Evolutionary conservation across 2,329 filamentous ascomycete species (phyloP).

Genomic region (Stachybotrys elegans): DNA sequence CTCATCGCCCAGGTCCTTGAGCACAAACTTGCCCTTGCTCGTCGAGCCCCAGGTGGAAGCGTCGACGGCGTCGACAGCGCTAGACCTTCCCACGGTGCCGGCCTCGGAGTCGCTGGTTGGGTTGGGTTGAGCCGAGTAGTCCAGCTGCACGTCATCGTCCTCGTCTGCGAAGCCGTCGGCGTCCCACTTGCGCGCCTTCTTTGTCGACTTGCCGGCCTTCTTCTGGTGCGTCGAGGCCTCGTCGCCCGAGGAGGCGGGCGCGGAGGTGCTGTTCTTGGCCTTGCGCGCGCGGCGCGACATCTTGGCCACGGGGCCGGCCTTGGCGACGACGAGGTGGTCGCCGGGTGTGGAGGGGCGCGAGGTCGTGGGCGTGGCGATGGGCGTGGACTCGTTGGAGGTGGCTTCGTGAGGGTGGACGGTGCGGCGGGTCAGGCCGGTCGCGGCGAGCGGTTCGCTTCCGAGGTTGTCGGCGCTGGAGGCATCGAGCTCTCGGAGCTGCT

Average conservation of each 20-base stretch:
- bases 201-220: slow-evolving; percentile 58
- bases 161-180: slow-evolving; percentile 84
- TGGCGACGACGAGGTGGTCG: slow-evolving; percentile 62
- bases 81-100: slow-evolving; percentile 44
- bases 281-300: slow-evolving; percentile 76
- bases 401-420: slow-evolving; percentile 28
- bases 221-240: slow-evolving; percentile 58
- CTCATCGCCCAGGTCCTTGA: slow-evolving; percentile 91
- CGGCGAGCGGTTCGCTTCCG: slow-evolving; percentile 23
- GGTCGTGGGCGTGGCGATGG: slow-evolving; percentile 64
- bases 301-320: slow-evolving; percentile 68
- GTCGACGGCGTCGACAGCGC: slow-evolving; percentile 68
- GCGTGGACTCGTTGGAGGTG: slow-evolving; percentile 63
- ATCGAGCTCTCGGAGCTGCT: slow-evolving; percentile 80
- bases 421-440: slow-evolving; percentile 36
- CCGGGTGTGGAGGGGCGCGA: slow-evolving; percentile 76
- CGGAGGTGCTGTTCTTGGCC: slow-evolving; percentile 59
- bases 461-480: slow-evolving; percentile 19
- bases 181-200: slow-evolving; percentile 90
- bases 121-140: slow-evolving; percentile 72
- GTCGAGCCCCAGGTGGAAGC: slow-evolving; percentile 81
- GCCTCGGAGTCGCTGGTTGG: slow-evolving; percentile 49
- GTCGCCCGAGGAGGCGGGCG: slow-evolving; percentile 75
- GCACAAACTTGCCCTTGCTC: slow-evolving; percentile 83
- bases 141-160: slow-evolving; percentile 71